Percentiles rank a stretch among this genome's conserved stretches.
Conservation (phyloP, 2,329 filamentous ascomycete genomes). For the Chaetomium globosum region DNA sequence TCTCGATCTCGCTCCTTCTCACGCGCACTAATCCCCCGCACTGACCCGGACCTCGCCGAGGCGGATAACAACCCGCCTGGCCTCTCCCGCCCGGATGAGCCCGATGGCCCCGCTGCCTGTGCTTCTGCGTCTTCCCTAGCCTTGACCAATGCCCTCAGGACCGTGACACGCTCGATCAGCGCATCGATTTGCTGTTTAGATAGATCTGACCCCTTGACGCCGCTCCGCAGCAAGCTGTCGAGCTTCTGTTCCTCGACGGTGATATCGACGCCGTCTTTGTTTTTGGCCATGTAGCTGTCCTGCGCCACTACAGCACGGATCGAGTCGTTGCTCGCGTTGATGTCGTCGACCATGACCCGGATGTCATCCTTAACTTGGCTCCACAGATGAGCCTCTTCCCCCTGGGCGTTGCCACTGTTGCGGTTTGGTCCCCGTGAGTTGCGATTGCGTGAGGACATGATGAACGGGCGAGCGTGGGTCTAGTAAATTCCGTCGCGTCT, state of each 20-base stretch:
- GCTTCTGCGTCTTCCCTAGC: constrained; percentile 45
- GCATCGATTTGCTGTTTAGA: constrained; percentile 43
- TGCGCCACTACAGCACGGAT: constrained; percentile 45
- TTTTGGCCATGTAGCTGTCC: constrained; percentile 46
- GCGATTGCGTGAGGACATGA: constrained; percentile 40
- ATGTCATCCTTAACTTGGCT: constrained; percentile 46
- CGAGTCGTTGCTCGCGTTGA: constrained; percentile 48
- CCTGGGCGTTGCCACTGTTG: constrained; percentile 46
- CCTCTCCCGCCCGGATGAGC: constrained; percentile 33
- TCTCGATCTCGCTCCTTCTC: constrained; percentile 38
- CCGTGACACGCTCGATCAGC: constrained; percentile 45
- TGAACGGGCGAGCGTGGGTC: neutral
- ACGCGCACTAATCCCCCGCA: constrained; percentile 28
- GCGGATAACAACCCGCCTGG: constrained; percentile 32
- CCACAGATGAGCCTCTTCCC: constrained; percentile 50
- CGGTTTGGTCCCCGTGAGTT: constrained; percentile 42
- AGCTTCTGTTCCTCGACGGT: constrained; percentile 37
- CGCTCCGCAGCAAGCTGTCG: constrained; percentile 38
- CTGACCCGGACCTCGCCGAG: constrained; percentile 26
- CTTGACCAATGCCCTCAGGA: constrained; percentile 47
- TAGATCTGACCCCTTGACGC: constrained; percentile 41
- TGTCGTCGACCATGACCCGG: constrained; percentile 41
- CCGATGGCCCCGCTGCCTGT: constrained; percentile 32
- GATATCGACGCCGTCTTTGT: constrained; percentile 42
- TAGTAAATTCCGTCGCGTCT: neutral